Conservation (phyloP, 164 flowering plant species). For the Dillenia turbinata region DNA sequence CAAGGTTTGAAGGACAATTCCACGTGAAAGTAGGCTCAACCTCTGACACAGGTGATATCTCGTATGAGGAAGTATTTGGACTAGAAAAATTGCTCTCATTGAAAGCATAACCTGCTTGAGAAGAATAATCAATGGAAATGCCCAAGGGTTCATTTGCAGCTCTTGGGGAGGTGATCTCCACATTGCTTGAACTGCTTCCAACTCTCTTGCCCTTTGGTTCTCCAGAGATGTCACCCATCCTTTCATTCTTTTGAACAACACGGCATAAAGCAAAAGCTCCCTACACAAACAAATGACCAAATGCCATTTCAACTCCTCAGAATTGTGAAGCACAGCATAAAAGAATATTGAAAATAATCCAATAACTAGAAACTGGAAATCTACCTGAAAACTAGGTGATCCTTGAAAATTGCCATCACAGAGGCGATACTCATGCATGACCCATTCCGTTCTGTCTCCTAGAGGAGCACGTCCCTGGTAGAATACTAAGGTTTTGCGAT, state of each 20-base stretch:
- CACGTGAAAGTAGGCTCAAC: constrained; percentile 20
- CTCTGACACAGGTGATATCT: constrained; percentile 20
- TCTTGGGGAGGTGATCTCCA: constrained; percentile 14
- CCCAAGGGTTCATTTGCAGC: constrained; percentile 30
- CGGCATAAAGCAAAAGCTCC: constrained; percentile 87
- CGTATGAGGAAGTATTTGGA: constrained; percentile 46
- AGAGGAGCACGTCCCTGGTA: constrained; percentile 83
- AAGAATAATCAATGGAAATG: constrained; percentile 20
- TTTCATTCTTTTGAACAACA: constrained; percentile 63
- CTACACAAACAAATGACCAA: constrained; percentile 25
- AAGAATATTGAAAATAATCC: not conserved
- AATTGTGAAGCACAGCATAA: not conserved
- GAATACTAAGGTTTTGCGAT: constrained; percentile 82
- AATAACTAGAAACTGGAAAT: not conserved
- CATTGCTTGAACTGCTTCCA: constrained; percentile 34
- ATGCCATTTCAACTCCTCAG: not conserved
- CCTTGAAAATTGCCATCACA: constrained; percentile 59
- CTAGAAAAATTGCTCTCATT: constrained; percentile 43
- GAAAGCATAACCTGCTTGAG: constrained; percentile 23
- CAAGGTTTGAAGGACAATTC: constrained; percentile 23
- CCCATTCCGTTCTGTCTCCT: constrained; percentile 86
- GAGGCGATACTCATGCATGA: constrained; percentile 94
- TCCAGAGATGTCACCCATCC: constrained; percentile 25
- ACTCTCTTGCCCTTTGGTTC: constrained; percentile 38
- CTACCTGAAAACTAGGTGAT: constrained; percentile 45